These are phyloP conservation scores for Monosporascus sp. DNA, from an alignment of 2,329 filamentous ascomycete species.

Conservation along the genomic window DNA sequence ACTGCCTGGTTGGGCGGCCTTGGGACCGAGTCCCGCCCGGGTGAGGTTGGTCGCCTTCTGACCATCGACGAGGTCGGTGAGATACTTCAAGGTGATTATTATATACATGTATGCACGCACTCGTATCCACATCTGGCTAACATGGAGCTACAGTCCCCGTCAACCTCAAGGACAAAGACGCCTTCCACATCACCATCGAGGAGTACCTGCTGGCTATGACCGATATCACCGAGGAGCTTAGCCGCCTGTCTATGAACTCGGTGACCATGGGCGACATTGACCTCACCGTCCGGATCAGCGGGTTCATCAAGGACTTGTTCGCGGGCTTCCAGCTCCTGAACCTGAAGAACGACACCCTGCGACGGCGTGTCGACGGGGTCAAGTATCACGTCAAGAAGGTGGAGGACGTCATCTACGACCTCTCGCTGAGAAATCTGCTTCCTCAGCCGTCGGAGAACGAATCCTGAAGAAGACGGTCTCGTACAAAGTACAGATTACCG, in stretches of 20 bases:
- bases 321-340: slow-evolving; percentile 97
- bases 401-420: slow-evolving; percentile 95
- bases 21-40: slow-evolving; percentile 46
- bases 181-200: slow-evolving; percentile 94
- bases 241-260: slow-evolving; percentile 86
- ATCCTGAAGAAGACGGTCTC: background rate
- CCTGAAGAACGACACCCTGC: slow-evolving; percentile 88
- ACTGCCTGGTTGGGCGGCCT: slow-evolving; percentile 78
- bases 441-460: slow-evolving; percentile 37
- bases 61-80: slow-evolving; percentile 84
- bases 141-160: slow-evolving; percentile 62
- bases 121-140: slow-evolving; percentile 1
- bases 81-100: slow-evolving; percentile 60
- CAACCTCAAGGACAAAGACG: slow-evolving; percentile 83
- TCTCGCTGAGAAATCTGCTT: slow-evolving; percentile 80
- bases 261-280: slow-evolving; percentile 87
- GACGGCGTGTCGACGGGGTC: slow-evolving; percentile 84
- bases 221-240: slow-evolving; percentile 82
- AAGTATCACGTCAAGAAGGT: slow-evolving; percentile 98
- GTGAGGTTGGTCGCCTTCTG: slow-evolving; percentile 62
- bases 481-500: background rate
- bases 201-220: slow-evolving; percentile 92
- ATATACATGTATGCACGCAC: background rate
- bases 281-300: slow-evolving; percentile 80
- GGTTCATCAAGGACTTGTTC: slow-evolving; percentile 92